A percentile compares a stretch with the other conserved stretches of the same genome.
These are phyloP conservation scores for Heracleum sosnowskyi DNA, from an alignment of 129 eudicot genomes.

Conservation along the genomic window DNA sequence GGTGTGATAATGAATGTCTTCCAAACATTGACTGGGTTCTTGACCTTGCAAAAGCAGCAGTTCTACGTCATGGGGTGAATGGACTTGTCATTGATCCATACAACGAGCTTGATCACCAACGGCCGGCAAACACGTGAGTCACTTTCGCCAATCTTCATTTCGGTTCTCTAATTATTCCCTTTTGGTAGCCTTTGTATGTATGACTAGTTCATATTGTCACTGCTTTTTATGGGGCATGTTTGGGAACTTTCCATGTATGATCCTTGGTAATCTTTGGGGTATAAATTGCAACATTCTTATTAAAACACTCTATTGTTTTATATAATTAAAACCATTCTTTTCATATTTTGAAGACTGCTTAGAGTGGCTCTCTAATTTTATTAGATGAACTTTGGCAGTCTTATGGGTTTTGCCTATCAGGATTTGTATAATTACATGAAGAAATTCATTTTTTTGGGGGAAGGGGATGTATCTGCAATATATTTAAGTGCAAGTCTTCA, in stretches of 20 bases:
- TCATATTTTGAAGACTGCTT: not conserved
- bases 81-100: conserved; percentile 98
- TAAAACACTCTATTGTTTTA: not conserved
- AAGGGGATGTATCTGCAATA: not conserved
- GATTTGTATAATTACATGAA: no score
- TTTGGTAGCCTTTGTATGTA: not conserved
- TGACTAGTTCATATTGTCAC: not conserved
- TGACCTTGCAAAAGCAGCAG: conserved; percentile 82
- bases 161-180: not conserved
- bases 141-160: not conserved
- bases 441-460: no score
- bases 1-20: conserved; percentile 92
- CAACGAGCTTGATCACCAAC: conserved; percentile 98
- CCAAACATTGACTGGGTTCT: conserved; percentile 89
- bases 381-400: not conserved
- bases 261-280: not conserved
- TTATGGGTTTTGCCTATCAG: not conserved
- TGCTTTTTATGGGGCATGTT: not conserved
- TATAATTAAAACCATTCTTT: not conserved
- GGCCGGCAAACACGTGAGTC: conserved; percentile 65
- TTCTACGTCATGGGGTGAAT: conserved; percentile 79
- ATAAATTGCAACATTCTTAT: not conserved
- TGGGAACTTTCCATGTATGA: not conserved
- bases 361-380: not conserved
- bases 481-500: not conserved